These are phyloP conservation scores for Microstegium vimineum DNA, from an alignment of 176 grass and related monocot genomes.

Conservation along the genomic window DNA sequence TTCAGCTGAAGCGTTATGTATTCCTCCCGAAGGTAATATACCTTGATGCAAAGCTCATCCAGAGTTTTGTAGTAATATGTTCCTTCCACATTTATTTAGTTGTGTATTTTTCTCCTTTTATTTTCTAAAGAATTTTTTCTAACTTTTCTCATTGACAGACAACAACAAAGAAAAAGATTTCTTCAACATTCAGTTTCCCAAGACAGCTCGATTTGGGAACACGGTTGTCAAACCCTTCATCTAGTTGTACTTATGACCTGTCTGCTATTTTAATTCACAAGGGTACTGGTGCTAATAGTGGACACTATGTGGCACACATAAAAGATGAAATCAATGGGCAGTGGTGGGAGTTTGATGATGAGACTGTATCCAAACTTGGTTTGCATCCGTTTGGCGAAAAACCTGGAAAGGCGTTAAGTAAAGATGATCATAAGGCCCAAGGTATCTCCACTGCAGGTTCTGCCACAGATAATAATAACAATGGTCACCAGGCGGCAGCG, in stretches of 20 bases:
- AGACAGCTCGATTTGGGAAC: conserved; percentile 66
- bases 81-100: background rate
- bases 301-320: conserved; percentile 97
- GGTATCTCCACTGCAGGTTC: conserved; percentile 27
- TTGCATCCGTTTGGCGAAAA: conserved; percentile 84
- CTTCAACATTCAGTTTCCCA: conserved; percentile 94
- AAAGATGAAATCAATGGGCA: conserved; percentile 84
- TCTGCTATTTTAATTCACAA: conserved; percentile 97
- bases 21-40: conserved; percentile 86
- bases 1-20: conserved; percentile 91
- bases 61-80: background rate
- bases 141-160: conserved; percentile 51
- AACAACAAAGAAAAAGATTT: conserved; percentile 96
- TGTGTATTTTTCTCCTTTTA: background rate
- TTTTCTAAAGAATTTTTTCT: conserved; percentile 19
- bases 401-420: conserved; percentile 51
- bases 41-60: background rate
- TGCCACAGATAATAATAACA: conserved; percentile 37
- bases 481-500: conserved; percentile 26
- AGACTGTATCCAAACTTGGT: conserved; percentile 89
- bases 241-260: conserved; percentile 66
- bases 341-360: conserved; percentile 99
- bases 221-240: conserved; percentile 53
- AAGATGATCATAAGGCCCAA: conserved; percentile 50
- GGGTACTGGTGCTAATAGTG: conserved; percentile 89